phyloP scores from a whole-genome alignment of 805 yeast species.

The Nakazawaea ishiwadae region DNA sequence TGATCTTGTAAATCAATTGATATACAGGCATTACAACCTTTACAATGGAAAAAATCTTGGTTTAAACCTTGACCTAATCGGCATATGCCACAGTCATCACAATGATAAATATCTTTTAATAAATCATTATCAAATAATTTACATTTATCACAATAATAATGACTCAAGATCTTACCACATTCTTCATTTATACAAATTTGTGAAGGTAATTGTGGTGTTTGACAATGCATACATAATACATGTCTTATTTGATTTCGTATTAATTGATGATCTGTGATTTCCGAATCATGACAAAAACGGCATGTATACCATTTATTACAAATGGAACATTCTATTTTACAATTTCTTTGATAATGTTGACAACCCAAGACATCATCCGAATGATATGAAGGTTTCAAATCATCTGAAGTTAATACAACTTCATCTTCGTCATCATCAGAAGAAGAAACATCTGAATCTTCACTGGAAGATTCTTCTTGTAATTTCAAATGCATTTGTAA shows the following conservation, averaged over 20 bases:
- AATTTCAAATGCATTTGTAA: not conserved
- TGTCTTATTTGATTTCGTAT: conserved; percentile 55
- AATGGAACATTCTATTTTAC: conserved; percentile 75
- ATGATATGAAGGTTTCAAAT: conserved; percentile 43
- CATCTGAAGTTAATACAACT: conserved; percentile 43
- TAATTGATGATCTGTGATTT: conserved; percentile 48
- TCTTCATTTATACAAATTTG: conserved; percentile 50
- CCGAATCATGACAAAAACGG: conserved; percentile 80
- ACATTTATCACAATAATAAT: conserved; percentile 75
- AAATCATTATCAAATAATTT: conserved; percentile 79
- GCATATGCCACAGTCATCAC: conserved; percentile 91
- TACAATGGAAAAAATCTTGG: conserved; percentile 88
- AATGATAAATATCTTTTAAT: conserved; percentile 80
- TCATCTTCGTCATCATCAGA: conserved; percentile 28
- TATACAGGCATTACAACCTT: conserved; percentile 83
- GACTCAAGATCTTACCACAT: conserved; percentile 65
- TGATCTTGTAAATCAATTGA: conserved; percentile 71
- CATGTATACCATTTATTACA: conserved; percentile 78
- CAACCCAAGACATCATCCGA: conserved; percentile 61
- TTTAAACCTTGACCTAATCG: conserved; percentile 85
- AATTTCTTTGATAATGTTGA: conserved; percentile 74
- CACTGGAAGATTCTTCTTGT: conserved; percentile 7
- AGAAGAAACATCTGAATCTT: conserved; percentile 12
- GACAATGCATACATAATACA: conserved; percentile 79
- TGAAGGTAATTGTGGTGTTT: conserved; percentile 67